phyloP scores from a whole-genome alignment of 2,329 filamentous ascomycete species.

The Fusarium guadeloupense region DNA sequence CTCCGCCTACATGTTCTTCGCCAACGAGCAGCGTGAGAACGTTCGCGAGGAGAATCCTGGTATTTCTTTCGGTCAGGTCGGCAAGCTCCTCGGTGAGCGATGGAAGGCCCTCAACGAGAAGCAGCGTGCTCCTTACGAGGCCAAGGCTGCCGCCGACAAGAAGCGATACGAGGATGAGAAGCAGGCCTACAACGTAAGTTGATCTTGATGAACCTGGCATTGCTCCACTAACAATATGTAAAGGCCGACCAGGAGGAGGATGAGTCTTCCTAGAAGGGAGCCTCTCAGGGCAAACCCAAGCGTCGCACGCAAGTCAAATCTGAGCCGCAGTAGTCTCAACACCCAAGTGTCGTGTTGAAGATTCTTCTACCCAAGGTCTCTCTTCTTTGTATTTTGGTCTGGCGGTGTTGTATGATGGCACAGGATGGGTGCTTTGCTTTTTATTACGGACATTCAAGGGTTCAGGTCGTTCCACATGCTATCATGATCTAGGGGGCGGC shows the following conservation, averaged over 20 bases:
- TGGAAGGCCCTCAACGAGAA: constrained; percentile 97
- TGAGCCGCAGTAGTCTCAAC: constrained; percentile 19
- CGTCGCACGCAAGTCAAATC: constrained; percentile 14
- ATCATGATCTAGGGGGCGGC: constrained; percentile 47
- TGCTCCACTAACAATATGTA: constrained; percentile 43
- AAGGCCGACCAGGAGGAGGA: constrained; percentile 70
- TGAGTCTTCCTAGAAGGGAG: constrained; percentile 56
- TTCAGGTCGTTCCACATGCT: constrained; percentile 47
- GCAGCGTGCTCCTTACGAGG: constrained; percentile 93
- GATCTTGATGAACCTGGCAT: constrained; percentile 17
- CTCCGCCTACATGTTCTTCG: constrained; percentile 99
- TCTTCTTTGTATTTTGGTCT: constrained; percentile 51
- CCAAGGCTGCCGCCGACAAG: constrained; percentile 97
- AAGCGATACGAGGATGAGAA: constrained; percentile 99
- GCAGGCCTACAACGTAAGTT: constrained; percentile 84
- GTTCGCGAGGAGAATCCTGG: constrained; percentile 98
- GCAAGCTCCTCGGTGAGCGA: constrained; percentile 96
- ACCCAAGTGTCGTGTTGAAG: constrained; percentile 16
- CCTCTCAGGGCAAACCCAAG: constrained; percentile 13
- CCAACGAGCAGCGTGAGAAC: constrained; percentile 98
- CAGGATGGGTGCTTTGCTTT: constrained; percentile 52
- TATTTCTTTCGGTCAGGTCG: constrained; percentile 98
- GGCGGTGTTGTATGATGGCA: constrained; percentile 56
- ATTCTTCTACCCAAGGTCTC: constrained; percentile 28
- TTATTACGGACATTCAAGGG: constrained; percentile 49